Conservation (phyloP, 371 early-diverging fungal genomes). For the Apophysomyces variabilis region DNA sequence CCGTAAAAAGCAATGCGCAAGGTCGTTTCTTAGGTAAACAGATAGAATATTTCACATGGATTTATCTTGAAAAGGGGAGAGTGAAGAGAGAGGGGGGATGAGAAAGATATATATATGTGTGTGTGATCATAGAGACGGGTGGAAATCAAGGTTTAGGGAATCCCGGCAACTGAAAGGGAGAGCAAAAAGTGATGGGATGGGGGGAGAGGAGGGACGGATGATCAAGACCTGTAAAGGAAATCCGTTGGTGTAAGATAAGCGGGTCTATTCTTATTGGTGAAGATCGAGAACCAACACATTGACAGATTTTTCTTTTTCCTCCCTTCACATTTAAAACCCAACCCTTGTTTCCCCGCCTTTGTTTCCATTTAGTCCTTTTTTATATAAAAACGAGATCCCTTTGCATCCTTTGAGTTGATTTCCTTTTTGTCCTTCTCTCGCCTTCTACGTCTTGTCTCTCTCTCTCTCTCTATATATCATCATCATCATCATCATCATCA, state of each 20-base stretch:
- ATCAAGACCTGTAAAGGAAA: constrained; percentile 7
- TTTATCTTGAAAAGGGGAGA: not conserved
- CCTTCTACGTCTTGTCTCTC: not conserved
- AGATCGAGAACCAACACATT: constrained; percentile 11
- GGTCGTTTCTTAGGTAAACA: no score
- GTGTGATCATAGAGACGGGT: not conserved
- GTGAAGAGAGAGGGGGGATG: not conserved
- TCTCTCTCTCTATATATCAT: not conserved
- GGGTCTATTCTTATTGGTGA: constrained; percentile 7
- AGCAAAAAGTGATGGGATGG: not conserved
- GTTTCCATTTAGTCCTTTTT: constrained; percentile 11
- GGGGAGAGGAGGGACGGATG: not conserved
- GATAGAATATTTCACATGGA: constrained; percentile 1
- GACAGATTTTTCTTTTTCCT: constrained; percentile 8
- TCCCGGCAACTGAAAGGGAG: not conserved
- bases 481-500: no score
- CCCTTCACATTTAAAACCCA: constrained; percentile 9
- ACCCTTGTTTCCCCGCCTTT: constrained; percentile 12
- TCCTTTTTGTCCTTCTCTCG: constrained; percentile 1
- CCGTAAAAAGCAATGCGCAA: constrained; percentile 3
- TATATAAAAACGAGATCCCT: constrained; percentile 1
- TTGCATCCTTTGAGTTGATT: not conserved
- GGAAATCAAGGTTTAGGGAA: constrained; percentile 3
- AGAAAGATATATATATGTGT: not conserved
- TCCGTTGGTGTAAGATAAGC: constrained; percentile 10